Evolutionary conservation across 495 filamentous ascomycete species (phyloP).

Genomic region (Parathielavia hyrcaniae): DNA sequence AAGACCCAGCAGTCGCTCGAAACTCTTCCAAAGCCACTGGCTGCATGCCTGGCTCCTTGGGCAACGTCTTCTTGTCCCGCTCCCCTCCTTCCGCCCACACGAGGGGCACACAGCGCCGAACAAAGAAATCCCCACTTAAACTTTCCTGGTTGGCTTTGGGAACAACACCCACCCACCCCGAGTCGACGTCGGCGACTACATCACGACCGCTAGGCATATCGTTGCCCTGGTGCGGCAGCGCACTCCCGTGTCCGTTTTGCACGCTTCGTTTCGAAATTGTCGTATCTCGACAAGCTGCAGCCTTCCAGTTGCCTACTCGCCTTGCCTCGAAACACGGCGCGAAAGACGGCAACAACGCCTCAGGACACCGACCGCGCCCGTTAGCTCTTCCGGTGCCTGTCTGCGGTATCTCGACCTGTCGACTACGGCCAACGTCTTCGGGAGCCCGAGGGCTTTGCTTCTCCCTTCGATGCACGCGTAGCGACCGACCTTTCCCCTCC

Average conservation of each 20-base stretch:
- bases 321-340: not conserved
- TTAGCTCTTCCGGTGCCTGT: not conserved
- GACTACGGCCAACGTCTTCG: not conserved
- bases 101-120: slow-evolving; percentile 9
- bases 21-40: not conserved
- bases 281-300: slow-evolving; percentile 8
- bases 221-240: slow-evolving; percentile 20
- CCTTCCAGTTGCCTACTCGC: slow-evolving; percentile 6
- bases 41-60: not conserved
- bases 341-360: not conserved
- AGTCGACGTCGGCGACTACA: slow-evolving; percentile 29
- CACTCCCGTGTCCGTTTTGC: slow-evolving; percentile 1
- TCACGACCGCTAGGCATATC: slow-evolving; percentile 22
- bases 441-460: not conserved
- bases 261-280: slow-evolving; percentile 16
- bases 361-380: not conserved
- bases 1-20: not conserved
- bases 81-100: not conserved
- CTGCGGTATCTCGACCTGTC: not conserved
- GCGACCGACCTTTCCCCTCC: slow-evolving; percentile 3
- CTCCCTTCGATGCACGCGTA: slow-evolving; percentile 14
- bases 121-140: slow-evolving; percentile 31
- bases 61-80: not conserved
- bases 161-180: slow-evolving; percentile 26
- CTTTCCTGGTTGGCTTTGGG: slow-evolving; percentile 22